Conservation (phyloP, 352 stramenopile genomes). For the Pilasporangium apinafurcum region DNA sequence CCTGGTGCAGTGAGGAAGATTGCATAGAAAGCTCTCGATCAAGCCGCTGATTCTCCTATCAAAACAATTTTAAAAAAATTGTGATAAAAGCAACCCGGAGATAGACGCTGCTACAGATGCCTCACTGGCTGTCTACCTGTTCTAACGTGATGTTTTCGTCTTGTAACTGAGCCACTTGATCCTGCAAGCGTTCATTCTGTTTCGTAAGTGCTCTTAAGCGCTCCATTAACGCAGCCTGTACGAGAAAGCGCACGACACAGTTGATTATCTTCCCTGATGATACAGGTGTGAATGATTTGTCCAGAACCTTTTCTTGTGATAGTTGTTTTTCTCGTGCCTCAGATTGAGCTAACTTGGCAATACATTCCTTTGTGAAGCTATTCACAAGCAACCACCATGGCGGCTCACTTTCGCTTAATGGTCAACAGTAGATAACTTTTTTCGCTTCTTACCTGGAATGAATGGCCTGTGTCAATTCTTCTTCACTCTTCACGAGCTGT, state of each 20-base stretch:
- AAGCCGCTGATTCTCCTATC: neutral
- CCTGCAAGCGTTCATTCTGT: conserved; percentile 17
- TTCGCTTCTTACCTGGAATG: conserved; percentile 29
- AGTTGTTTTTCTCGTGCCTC: conserved; percentile 23
- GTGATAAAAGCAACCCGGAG: too few species aligned
- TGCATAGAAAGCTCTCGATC: neutral
- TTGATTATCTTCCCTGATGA: too few species aligned
- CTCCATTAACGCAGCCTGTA: conserved; percentile 14
- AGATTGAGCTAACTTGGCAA: conserved; percentile 25
- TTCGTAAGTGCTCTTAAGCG: conserved; percentile 14
- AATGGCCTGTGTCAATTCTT: conserved; percentile 37
- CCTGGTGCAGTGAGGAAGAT: conserved; percentile 5
- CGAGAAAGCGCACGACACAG: neutral
- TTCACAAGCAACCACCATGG: neutral
- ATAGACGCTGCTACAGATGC: too few species aligned
- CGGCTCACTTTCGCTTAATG: too few species aligned
- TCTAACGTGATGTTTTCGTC: conserved; percentile 8
- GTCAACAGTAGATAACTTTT: too few species aligned
- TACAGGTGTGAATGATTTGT: neutral
- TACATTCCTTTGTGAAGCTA: conserved; percentile 26
- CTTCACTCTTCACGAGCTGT: conserved; percentile 42
- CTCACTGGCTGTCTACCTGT: too few species aligned
- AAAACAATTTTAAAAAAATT: too few species aligned
- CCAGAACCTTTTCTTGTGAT: conserved; percentile 23
- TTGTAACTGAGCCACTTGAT: conserved; percentile 6